Evolutionary conservation across 306 rosid species (phyloP), one percentile per base, ranked within the genome.

Genomic region (Vigna trinervia): DNA sequence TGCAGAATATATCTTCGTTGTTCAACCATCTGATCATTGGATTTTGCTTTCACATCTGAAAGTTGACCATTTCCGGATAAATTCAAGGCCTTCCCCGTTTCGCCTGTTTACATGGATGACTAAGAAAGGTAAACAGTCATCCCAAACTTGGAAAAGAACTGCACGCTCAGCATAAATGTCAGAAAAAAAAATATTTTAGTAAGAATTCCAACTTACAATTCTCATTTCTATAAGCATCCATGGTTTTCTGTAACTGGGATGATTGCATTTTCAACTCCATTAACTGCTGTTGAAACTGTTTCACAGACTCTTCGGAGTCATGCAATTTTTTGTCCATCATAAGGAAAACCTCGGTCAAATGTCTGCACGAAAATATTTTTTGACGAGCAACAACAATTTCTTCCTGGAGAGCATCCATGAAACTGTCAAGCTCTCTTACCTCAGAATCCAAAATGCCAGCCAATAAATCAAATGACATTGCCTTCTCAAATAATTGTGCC

Each of bases 391-490:
- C 86, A 80, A 89, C 76, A 32, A 87, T 85, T 81, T 88, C 97
- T 76, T 78, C 88, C 74, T 81, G 88, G 77, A 92, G 87, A 78
- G 85, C 81, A 66, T 76, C 96, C 94, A 91, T 85, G 91, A 87
- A 88, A 84, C 73, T 66, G 85, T 86, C 93, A 87, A 96, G 87
- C 89, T 87, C 97, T 88, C 89, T 88, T 80, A 87, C 97, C 91
- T 92, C 99, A 13, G 91, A 88, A 80, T 88, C 91, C 70, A 96
- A 88, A 80, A 96, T 77, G 75, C 85, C 86, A 51, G 91, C 92
- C 87, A 91, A 86, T 48, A 89, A 87, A 85, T 91, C 93, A 73
- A 88, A 87, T 51, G 77, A 69, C 87, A 92, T 81, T 32, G 87
- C 87, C 84, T 85, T 88, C 80, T 86, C 96, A 78, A 88, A 71